A percentile compares a stretch with the other conserved stretches of the same genome.
Evolutionary conservation across 148 eudicot species (phyloP).

Genomic region (Rhododendron henanense): DNA sequence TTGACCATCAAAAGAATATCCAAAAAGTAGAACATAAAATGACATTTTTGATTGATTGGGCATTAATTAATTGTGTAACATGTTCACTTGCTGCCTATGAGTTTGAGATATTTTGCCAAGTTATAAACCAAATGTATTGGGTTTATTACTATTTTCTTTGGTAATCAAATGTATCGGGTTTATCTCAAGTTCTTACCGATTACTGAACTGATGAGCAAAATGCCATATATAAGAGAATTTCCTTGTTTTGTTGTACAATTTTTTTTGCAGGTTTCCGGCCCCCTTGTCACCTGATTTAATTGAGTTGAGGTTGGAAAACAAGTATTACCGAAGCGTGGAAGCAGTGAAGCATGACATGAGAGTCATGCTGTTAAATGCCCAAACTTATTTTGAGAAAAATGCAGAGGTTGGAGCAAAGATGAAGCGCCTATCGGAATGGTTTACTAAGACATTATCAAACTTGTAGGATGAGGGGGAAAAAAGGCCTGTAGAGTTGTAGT

Average conservation of each 20-base stretch:
- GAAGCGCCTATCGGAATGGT: constrained; percentile 44
- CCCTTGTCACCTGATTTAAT: constrained; percentile 65
- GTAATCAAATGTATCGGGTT: not conserved
- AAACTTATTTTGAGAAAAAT: constrained; percentile 35
- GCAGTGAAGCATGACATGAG: constrained; percentile 64
- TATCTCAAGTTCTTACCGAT: not conserved
- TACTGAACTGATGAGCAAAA: not conserved
- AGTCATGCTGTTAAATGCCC: constrained; percentile 68
- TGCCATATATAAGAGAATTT: not conserved
- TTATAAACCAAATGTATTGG: not conserved
- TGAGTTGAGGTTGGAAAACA: constrained; percentile 49
- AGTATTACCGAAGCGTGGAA: constrained; percentile 59
- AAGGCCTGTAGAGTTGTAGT: not conserved
- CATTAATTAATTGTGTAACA: not conserved
- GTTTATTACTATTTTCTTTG: not conserved
- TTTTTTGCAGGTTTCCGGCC: constrained; percentile 68
- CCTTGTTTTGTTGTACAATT: not conserved
- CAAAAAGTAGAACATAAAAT: not conserved
- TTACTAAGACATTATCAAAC: constrained; percentile 21
- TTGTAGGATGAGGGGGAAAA: not conserved
- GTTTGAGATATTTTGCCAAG: not conserved
- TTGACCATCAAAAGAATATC: not conserved
- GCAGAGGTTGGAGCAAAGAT: constrained; percentile 28
- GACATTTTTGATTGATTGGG: not conserved
- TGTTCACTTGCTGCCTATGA: not conserved